These are phyloP conservation scores for Theileria equi DNA, from an alignment of 169 alveolate genomes.

Conservation along the genomic window DNA sequence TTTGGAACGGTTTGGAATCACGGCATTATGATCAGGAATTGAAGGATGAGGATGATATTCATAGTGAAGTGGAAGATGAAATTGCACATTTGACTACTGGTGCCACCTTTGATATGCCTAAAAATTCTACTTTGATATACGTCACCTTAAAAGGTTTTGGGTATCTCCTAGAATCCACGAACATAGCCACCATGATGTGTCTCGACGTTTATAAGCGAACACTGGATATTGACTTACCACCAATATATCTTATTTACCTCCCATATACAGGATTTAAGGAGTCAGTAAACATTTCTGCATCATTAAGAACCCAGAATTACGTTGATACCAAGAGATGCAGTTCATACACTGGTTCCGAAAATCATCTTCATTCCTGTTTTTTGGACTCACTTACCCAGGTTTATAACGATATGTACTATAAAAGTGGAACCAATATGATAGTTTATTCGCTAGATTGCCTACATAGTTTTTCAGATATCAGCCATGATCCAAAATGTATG, in stretches of 20 bases:
- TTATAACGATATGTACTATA: conserved; percentile 43
- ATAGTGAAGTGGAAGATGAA: conserved; percentile 36
- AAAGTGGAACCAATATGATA: conserved; percentile 25
- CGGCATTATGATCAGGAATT: background rate
- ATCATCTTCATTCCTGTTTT: conserved; percentile 16
- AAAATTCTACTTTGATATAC: conserved; percentile 11
- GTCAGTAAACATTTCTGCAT: conserved; percentile 18
- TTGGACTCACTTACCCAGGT: conserved; percentile 16
- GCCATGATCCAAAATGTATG: conserved; percentile 43
- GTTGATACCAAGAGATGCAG: conserved; percentile 49
- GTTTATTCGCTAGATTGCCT: conserved; percentile 44
- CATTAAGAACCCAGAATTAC: conserved; percentile 32
- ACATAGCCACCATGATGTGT: conserved; percentile 50
- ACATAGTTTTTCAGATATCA: conserved; percentile 51
- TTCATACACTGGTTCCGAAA: conserved; percentile 50
- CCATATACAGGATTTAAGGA: conserved; percentile 21
- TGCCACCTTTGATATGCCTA: background rate
- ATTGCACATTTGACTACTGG: background rate
- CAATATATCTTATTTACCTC: conserved; percentile 29
- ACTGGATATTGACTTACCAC: conserved; percentile 1
- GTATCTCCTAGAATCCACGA: conserved; percentile 55
- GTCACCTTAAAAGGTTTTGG: conserved; percentile 59
- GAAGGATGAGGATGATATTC: background rate
- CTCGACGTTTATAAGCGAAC: conserved; percentile 39
- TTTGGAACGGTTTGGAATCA: conserved; percentile 29